Percentiles rank a stretch among this genome's conserved stretches.
phyloP scores from a whole-genome alignment of 129 eudicot species.

The Lonicera japonica region DNA sequence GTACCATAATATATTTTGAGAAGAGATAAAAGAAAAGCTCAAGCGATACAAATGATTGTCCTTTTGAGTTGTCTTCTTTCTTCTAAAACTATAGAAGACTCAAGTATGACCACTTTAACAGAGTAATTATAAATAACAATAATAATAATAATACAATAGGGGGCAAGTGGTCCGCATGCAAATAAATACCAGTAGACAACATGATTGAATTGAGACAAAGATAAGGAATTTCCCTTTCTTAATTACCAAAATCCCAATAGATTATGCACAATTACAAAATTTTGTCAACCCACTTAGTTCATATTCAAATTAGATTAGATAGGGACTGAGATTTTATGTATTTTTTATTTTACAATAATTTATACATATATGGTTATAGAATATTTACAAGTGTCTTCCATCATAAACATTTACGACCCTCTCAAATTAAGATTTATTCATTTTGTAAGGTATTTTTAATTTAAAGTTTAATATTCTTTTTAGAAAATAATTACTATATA shows the following conservation, averaged over 20 bases:
- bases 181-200: neutral
- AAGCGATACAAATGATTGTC: conserved; percentile 3
- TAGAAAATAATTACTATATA: no score
- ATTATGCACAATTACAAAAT: neutral
- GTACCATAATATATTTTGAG: no score
- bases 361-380: no score
- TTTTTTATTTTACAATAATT: no score
- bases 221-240: conserved; percentile 4
- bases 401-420: no score
- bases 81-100: neutral
- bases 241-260: neutral
- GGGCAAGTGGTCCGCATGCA: conserved; percentile 5
- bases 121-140: neutral
- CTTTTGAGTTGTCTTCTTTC: conserved; percentile 5
- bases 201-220: conserved; percentile 9
- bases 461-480: no score
- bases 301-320: neutral
- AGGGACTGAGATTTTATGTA: no score
- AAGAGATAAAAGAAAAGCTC: neutral
- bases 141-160: neutral
- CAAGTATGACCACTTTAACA: neutral
- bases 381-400: no score
- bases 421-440: no score
- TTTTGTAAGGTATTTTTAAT: no score
- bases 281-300: neutral